These are phyloP conservation scores for Pichia sp. DNA, from an alignment of 1,139 yeast species.

Conservation along the genomic window DNA sequence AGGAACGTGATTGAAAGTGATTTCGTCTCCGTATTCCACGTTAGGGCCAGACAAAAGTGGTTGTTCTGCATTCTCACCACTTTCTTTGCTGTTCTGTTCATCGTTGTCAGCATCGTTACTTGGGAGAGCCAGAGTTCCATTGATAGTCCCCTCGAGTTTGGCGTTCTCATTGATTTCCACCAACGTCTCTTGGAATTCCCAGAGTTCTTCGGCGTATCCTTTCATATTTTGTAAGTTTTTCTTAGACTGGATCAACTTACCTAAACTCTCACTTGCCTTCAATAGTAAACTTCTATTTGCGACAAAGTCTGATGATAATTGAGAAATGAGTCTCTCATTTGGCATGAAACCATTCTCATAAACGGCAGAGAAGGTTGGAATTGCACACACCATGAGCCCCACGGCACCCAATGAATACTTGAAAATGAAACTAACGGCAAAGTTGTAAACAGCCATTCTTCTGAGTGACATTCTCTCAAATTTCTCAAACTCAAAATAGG, in stretches of 20 bases:
- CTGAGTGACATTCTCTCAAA: conserved; percentile 75
- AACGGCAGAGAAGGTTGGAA: conserved; percentile 75
- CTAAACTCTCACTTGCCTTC: conserved; percentile 85
- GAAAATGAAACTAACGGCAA: conserved; percentile 76
- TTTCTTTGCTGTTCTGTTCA: too few relatives aligned
- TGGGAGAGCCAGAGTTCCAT: neutral
- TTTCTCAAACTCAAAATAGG: conserved; percentile 75
- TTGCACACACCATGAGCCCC: conserved; percentile 79
- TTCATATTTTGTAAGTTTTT: conserved; percentile 77
- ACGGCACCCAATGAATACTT: conserved; percentile 96
- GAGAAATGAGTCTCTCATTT: conserved; percentile 24
- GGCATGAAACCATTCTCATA: conserved; percentile 37
- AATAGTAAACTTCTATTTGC: conserved; percentile 83
- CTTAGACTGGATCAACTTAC: conserved; percentile 78
- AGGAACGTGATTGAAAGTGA: conserved; percentile 68
- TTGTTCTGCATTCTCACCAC: too few relatives aligned
- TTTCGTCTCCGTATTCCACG: conserved; percentile 43
- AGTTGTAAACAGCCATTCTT: conserved; percentile 67
- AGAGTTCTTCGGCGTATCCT: conserved; percentile 76
- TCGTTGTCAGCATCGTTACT: neutral
- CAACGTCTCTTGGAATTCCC: conserved; percentile 63
- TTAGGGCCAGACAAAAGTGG: conserved; percentile 28
- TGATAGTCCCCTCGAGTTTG: conserved; percentile 23
- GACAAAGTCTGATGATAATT: conserved; percentile 64
- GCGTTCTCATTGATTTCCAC: conserved; percentile 36